These are phyloP conservation scores for Xenoacremonium recifei DNA, from an alignment of 2,329 filamentous ascomycete species.

Conservation along the genomic window DNA sequence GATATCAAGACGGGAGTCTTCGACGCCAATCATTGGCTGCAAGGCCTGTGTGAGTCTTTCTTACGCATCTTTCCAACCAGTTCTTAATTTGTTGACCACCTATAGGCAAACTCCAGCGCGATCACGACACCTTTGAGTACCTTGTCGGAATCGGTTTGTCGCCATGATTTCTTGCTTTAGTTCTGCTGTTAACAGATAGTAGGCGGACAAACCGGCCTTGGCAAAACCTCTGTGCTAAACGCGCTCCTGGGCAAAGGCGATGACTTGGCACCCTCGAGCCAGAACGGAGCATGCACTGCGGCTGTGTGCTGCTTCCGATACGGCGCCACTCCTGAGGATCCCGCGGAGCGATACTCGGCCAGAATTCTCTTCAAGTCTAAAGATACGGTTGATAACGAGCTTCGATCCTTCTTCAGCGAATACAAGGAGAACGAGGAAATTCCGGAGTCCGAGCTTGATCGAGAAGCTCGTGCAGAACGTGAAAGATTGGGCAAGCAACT, in stretches of 20 bases:
- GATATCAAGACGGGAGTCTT: not conserved
- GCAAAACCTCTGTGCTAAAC: slow-evolving; percentile 16
- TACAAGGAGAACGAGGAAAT: slow-evolving; percentile 2
- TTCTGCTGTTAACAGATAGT: not conserved
- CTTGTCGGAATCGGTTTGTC: not conserved
- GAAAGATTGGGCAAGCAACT: slow-evolving; percentile 4
- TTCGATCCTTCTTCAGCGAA: slow-evolving; percentile 7
- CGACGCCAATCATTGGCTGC: not conserved
- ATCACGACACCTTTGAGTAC: not conserved
- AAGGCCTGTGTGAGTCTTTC: not conserved
- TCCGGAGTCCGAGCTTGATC: not conserved
- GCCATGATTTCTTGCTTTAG: not conserved
- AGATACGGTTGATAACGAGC: slow-evolving; percentile 10
- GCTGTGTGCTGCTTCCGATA: slow-evolving; percentile 14
- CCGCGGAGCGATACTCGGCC: not conserved
- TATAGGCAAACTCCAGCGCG: not conserved
- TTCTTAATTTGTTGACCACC: not conserved
- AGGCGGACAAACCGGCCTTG: slow-evolving; percentile 8
- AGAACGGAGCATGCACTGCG: slow-evolving; percentile 16
- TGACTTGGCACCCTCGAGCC: slow-evolving; percentile 10
- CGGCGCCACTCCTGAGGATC: not conserved
- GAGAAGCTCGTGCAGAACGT: not conserved
- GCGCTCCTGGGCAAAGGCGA: slow-evolving; percentile 3
- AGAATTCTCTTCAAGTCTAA: slow-evolving; percentile 11
- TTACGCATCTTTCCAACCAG: not conserved